A percentile compares a stretch with the other conserved stretches of the same genome.
These are phyloP conservation scores for Yamadazyma insecticola DNA, from an alignment of 805 yeast genomes.

Conservation along the genomic window DNA sequence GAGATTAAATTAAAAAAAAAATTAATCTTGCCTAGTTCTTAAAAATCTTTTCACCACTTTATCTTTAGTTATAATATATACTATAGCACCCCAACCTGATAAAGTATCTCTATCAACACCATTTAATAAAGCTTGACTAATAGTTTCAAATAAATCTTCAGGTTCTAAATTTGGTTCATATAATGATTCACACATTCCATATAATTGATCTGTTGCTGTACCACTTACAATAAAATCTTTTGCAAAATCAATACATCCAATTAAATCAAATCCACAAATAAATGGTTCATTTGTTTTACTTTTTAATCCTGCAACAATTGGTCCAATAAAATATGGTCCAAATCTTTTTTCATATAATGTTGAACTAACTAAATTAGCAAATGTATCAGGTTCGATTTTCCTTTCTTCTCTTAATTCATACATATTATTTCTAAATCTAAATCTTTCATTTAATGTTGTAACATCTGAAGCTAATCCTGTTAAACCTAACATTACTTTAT, in stretches of 20 bases:
- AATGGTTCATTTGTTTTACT: slow-evolving; percentile 81
- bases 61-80: slow-evolving; percentile 87
- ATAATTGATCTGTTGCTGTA: slow-evolving; percentile 93
- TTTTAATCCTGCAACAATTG: slow-evolving; percentile 94
- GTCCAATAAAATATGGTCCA: slow-evolving; percentile 97
- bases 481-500: slow-evolving; percentile 79
- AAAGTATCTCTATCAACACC: slow-evolving; percentile 97
- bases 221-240: slow-evolving; percentile 94
- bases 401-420: slow-evolving; percentile 91
- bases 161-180: slow-evolving; percentile 93
- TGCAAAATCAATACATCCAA: slow-evolving; percentile 95
- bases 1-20: neutral
- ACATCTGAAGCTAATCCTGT: slow-evolving; percentile 97
- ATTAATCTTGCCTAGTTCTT: slow-evolving; percentile 94
- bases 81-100: slow-evolving; percentile 98
- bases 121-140: slow-evolving; percentile 86
- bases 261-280: slow-evolving; percentile 91
- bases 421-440: slow-evolving; percentile 80
- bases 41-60: slow-evolving; percentile 82
- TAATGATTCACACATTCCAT: slow-evolving; percentile 97
- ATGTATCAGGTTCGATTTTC: slow-evolving; percentile 84
- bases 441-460: slow-evolving; percentile 72
- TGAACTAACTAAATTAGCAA: slow-evolving; percentile 88
- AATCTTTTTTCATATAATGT: slow-evolving; percentile 86
- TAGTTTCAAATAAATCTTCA: slow-evolving; percentile 93